Conservation (phyloP, 495 filamentous ascomycete genomes). For the Amorphotheca resinae region DNA sequence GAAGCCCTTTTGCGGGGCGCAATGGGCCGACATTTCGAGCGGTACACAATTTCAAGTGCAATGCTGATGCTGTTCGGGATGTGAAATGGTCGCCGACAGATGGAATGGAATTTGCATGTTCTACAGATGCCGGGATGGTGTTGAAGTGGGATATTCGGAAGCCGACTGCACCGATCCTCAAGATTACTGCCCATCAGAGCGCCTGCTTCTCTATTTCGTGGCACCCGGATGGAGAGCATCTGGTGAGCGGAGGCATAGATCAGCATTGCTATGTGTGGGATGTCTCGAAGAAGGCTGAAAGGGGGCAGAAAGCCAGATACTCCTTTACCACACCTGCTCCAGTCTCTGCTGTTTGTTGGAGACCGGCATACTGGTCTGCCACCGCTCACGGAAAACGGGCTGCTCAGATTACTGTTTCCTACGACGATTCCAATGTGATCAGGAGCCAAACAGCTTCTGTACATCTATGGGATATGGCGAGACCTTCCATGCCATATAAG, state of each 20-base stretch:
- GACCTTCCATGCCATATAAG: conserved; percentile 74
- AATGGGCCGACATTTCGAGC: conserved; percentile 32
- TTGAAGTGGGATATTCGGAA: conserved; percentile 44
- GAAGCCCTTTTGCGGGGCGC: conserved; percentile 25
- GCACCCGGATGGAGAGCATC: conserved; percentile 89
- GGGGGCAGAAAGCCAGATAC: conserved; percentile 66
- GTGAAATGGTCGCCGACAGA: conserved; percentile 82
- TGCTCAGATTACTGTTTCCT: conserved; percentile 39
- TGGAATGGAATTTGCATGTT: conserved; percentile 75
- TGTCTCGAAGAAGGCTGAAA: conserved; percentile 60
- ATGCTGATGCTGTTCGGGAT: conserved; percentile 71
- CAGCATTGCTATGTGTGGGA: conserved; percentile 87
- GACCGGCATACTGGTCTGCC: conserved; percentile 64
- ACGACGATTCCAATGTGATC: conserved; percentile 32
- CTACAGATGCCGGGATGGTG: conserved; percentile 73
- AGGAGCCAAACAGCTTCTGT: conserved; percentile 41
- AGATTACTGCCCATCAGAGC: conserved; percentile 74
- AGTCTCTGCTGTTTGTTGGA: conserved; percentile 72
- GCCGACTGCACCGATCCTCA: conserved; percentile 36
- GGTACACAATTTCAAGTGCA: conserved; percentile 33
- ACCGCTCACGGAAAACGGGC: conserved; percentile 50
- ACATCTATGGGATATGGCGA: conserved; percentile 86
- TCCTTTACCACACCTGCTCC: conserved; percentile 44
- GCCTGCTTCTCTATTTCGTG: conserved; percentile 77
- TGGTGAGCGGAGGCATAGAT: conserved; percentile 75